Conservation (phyloP, 2,329 filamentous ascomycete genomes). For the Trichophaea hybrida region DNA sequence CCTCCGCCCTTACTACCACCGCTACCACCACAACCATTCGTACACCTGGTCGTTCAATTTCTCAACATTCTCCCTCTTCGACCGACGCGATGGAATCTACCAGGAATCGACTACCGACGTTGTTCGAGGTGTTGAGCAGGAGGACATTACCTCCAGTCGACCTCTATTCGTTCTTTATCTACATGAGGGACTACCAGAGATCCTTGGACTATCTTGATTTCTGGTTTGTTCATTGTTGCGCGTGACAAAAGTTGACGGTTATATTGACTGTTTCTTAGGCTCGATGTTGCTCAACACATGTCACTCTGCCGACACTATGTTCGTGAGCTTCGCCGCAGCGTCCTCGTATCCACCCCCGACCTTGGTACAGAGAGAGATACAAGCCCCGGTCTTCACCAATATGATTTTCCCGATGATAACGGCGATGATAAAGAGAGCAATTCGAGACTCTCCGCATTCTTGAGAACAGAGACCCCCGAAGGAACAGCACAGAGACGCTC, state of each 20-base stretch:
- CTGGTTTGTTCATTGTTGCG: constrained; percentile 49
- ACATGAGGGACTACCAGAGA: constrained; percentile 96
- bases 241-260: neutral
- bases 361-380: constrained; percentile 46
- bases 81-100: neutral
- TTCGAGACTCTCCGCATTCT: constrained; percentile 78
- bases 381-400: constrained; percentile 45
- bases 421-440: constrained; percentile 67
- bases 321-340: constrained; percentile 80
- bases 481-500: constrained; percentile 30
- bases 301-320: constrained; percentile 95
- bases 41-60: neutral
- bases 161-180: constrained; percentile 98
- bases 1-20: neutral
- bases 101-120: constrained; percentile 73
- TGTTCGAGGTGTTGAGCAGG: constrained; percentile 90
- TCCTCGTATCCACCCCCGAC: constrained; percentile 85
- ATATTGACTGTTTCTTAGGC: constrained; percentile 42
- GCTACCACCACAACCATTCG: neutral
- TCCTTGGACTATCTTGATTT: constrained; percentile 98
- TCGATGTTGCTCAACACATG: constrained; percentile 98
- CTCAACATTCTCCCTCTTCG: neutral
- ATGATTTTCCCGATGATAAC: constrained; percentile 47
- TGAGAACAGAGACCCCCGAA: constrained; percentile 43
- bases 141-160: constrained; percentile 92